Evolutionary conservation across 176 grass and related monocot species (phyloP).

Genomic region (Paspalum notatum): DNA sequence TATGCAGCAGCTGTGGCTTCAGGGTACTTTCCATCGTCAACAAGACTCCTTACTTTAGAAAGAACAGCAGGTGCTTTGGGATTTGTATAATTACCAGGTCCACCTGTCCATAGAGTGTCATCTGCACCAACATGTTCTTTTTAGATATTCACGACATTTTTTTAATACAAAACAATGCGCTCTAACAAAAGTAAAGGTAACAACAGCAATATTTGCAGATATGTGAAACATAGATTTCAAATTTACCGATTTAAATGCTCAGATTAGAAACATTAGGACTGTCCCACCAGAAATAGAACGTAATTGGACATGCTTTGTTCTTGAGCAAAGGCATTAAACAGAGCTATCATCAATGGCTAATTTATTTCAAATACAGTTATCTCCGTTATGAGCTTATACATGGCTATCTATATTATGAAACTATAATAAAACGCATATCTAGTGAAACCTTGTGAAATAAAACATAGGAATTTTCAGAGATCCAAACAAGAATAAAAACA

Average conservation of each 20-base stretch:
- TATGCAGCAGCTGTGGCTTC: conserved; percentile 71
- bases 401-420: not conserved
- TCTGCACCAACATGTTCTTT: conserved; percentile 51
- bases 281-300: not conserved
- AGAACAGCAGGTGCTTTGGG: conserved; percentile 68
- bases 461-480: not conserved
- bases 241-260: not conserved
- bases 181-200: conserved; percentile 2
- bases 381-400: not conserved
- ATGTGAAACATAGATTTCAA: conserved; percentile 11
- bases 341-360: not conserved
- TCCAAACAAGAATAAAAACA: not conserved
- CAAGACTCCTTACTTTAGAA: conserved; percentile 78
- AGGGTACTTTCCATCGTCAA: conserved; percentile 72
- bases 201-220: not conserved
- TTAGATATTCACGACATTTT: conserved; percentile 27
- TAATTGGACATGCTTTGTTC: not conserved
- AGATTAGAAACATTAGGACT: not conserved
- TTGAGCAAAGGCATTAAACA: not conserved
- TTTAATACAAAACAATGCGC: conserved; percentile 35
- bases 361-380: not conserved
- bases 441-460: no score
- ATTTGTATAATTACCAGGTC: conserved; percentile 84
- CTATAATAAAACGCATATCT: no score
- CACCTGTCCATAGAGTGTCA: conserved; percentile 95